phyloP scores from a whole-genome alignment of 768 basidiomycete species.

The Lentinus tigrinus region DNA sequence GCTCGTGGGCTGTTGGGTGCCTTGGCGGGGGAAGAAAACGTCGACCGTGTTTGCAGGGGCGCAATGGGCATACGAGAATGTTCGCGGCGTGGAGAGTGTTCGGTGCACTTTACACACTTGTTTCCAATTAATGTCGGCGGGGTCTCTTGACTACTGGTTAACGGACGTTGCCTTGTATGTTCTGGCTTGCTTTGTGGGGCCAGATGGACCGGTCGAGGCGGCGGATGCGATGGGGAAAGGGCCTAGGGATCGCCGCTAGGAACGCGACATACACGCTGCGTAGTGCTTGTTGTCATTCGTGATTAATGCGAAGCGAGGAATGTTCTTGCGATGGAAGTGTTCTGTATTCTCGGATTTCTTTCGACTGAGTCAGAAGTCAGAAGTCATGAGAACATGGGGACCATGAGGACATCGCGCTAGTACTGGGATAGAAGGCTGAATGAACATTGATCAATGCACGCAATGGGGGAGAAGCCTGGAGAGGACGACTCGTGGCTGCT shows the following conservation, averaged over 20 bases:
- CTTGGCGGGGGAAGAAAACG: background rate
- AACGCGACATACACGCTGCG: background rate
- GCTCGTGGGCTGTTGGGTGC: too few relatives aligned
- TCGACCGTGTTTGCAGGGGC: too few relatives aligned
- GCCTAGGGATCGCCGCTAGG: background rate
- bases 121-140: too few relatives aligned
- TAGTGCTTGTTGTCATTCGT: background rate
- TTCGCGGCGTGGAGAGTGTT: too few relatives aligned
- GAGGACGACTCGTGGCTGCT: background rate
- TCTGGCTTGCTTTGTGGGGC: constrained; percentile 20
- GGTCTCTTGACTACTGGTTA: too few relatives aligned
- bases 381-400: too few relatives aligned
- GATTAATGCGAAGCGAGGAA: background rate
- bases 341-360: background rate
- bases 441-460: background rate
- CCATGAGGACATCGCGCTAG: background rate
- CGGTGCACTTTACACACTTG: too few relatives aligned
- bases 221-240: background rate
- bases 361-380: background rate
- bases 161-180: constrained; percentile 13
- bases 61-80: too few relatives aligned
- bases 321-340: background rate
- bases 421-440: background rate
- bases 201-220: background rate
- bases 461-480: background rate